Base-by-base conservation (phyloP, 2,329 filamentous ascomycete genomes). In the Colletotrichum sp. region DNA sequence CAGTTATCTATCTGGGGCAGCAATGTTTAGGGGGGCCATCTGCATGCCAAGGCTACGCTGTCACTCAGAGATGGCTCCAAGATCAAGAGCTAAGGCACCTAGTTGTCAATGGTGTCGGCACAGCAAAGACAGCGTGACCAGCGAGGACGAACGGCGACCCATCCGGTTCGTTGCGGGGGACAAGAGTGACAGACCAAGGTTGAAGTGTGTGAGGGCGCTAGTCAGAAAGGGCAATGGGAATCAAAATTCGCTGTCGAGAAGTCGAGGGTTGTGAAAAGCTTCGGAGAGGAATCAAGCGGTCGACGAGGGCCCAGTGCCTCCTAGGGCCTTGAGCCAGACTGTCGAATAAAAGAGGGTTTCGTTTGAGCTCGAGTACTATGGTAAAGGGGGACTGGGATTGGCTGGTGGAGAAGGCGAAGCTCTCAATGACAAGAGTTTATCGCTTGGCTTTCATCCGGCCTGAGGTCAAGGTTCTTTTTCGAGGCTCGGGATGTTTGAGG, bases 401-500 rank as follows among this genome's bases (percentile, higher is more conserved):
- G 34, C 16, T 21, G 43, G 62, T 36, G 13, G 32, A 56, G 43
- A 48, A 12, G 43, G 43, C 16, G 38, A 71, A 62, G 56, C 43
- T 62, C 69, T 63, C 56, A 28, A 28, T 68, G 73, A 68, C 69
- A 68, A 52, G 63, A 68, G 32, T 66, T 34, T 61, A 52, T 63
- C 18, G 36, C 38, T 28, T 56, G 69, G 21, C 16, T 68, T 68
- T 68, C 69, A 28, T 75, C 69, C 30, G 64, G 36, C 34, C 48
- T 73, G 28, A 58, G 18, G 16, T 64, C 69, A 75, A 67, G 69
- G 63, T 75, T 73, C 36, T 38, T 67, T 69, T 69, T 32, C 58
- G 73, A 75, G 30, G 69, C 58, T 73, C 63, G 24, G 52, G 26
- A 73, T 68, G 73, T 75, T 75, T 75, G 58, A 73, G 73, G 69